Conservation (phyloP, 2,329 filamentous ascomycete species). For the Hymenoscyphus occultus region DNA sequence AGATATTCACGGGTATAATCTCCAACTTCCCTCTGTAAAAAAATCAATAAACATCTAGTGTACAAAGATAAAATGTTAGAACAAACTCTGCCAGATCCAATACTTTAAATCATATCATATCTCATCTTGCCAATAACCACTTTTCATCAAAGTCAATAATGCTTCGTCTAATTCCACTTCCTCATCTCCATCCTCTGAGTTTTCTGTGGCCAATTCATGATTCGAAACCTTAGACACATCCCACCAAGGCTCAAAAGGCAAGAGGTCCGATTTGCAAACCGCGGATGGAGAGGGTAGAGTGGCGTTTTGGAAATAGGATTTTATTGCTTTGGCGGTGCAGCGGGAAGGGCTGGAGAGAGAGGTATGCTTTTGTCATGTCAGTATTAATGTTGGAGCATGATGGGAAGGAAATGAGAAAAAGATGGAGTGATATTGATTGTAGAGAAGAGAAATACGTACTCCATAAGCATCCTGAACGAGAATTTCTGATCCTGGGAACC, state of each 20-base stretch:
- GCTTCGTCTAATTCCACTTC: not conserved
- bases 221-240: not conserved
- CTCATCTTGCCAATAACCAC: not conserved
- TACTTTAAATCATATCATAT: too few relatives aligned
- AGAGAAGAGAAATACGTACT: conserved; percentile 31
- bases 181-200: not conserved
- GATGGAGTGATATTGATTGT: not conserved
- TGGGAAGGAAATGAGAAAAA: not conserved
- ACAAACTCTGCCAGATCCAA: too few relatives aligned
- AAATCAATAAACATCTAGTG: too few relatives aligned
- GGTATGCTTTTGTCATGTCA: conserved; percentile 45
- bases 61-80: too few relatives aligned
- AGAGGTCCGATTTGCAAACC: conserved; percentile 46
- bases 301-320: conserved; percentile 42
- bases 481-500: conserved; percentile 46
- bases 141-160: not conserved
- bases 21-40: too few relatives aligned
- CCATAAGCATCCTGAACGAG: conserved; percentile 51
- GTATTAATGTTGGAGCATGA: not conserved
- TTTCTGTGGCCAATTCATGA: not conserved
- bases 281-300: conserved; percentile 44
- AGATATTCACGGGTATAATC: too few relatives aligned
- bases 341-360: conserved; percentile 37
- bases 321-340: conserved; percentile 38
- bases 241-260: conserved; percentile 39